Percentiles rank a stretch among this genome's conserved stretches.
These are phyloP conservation scores for Tricholoma hemisulphureum DNA, from an alignment of 768 basidiomycete genomes.

Conservation along the genomic window DNA sequence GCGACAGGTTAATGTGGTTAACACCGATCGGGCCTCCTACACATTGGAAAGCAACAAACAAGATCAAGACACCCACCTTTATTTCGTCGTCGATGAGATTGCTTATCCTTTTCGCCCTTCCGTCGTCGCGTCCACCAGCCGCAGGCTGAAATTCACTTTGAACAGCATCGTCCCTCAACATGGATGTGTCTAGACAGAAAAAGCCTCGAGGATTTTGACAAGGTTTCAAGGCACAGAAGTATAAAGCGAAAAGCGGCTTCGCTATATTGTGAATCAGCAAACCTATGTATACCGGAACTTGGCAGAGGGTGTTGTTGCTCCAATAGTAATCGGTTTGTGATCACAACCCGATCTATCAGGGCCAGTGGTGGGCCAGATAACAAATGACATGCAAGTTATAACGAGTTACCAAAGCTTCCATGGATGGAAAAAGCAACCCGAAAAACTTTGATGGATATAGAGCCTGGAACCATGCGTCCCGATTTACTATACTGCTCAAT, in stretches of 20 bases:
- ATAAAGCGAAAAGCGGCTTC: background rate
- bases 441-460: background rate
- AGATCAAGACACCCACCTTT: constrained; percentile 34
- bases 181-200: background rate
- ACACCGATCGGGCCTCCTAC: background rate
- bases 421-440: background rate
- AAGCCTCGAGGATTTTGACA: background rate
- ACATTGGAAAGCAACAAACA: background rate
- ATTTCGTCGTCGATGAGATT: constrained; percentile 57
- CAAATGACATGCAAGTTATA: background rate
- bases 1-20: constrained; percentile 2
- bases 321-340: background rate
- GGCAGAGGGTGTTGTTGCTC: background rate
- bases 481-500: background rate
- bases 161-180: background rate
- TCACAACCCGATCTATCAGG: background rate
- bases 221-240: background rate
- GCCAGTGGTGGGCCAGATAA: background rate
- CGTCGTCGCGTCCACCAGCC: constrained; percentile 30
- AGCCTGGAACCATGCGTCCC: no score
- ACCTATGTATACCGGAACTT: background rate
- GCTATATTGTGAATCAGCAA: background rate
- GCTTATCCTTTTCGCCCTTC: constrained; percentile 46
- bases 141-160: constrained; percentile 5
- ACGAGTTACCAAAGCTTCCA: background rate